Evolutionary conservation across 1,139 yeast species (phyloP), one percentile per base, ranked within the genome.

Genomic region (Komagataea norvegica): DNA sequence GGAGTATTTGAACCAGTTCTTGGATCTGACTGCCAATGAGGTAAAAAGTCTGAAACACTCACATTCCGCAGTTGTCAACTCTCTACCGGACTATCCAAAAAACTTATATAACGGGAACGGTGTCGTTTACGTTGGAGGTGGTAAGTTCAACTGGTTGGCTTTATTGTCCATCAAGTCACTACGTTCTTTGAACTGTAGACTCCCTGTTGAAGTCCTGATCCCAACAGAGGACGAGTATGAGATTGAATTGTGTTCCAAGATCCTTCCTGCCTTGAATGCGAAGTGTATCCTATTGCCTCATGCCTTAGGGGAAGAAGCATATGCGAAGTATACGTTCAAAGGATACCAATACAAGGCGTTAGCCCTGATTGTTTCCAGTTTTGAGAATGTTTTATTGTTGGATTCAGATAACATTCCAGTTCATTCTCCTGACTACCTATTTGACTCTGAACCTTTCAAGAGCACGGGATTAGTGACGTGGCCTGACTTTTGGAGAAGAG

Each of bases 401-500:
- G 95, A 86, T 57, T 81, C 91, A 34, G 95, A 86, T 55, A 78
- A 80, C 47, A 68, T 79, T 39, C 87, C 89, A 1, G 68, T 79
- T 2, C 69, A 68, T 48, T 62, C 73, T 5, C 77, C 86, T 13
- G 79, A 74, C 49, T 50, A 56, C 17, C 56, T 81, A 3, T 77
- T 84, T 51, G 65, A 65, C 8, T 65, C 73, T 37, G 72, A 71
- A 26, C 74, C 85, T 6, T 84, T 70, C 58, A 58, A 59, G 28
- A 52, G 67, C 16, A 60, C 67, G 34, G 89, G 91, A 2, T 67
- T 81, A 61, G 71, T 84, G 5, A 63, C 81, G 21, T 84, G 93
- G 89, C 91, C 93, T 5, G 94, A 85, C 59, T 84, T 76, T 56
- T 85, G 94, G 94, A 69, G 72, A 49, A 68, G 93, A 48, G 73